Evolutionary conservation across 2,329 filamentous ascomycete species (phyloP).

Genomic region (Exophiala dermatitidis): DNA sequence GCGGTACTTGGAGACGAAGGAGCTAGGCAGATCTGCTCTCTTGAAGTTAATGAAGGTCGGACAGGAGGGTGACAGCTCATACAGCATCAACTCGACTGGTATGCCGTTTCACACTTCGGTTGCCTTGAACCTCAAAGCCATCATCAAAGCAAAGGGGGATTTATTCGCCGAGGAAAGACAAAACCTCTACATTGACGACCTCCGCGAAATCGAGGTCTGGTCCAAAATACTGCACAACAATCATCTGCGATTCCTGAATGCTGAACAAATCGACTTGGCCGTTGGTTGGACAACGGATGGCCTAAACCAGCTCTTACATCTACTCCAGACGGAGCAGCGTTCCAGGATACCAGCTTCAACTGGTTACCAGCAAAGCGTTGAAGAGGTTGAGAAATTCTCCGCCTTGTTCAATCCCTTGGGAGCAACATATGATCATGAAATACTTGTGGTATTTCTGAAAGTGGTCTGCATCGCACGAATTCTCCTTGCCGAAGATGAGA

Average conservation of each 20-base stretch:
- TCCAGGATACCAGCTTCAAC: not conserved
- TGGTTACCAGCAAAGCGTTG: not conserved
- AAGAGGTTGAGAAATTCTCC: not conserved
- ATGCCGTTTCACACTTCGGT: slow-evolving; percentile 26
- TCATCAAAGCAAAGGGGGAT: slow-evolving; percentile 42
- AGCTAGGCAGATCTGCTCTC: slow-evolving; percentile 28
- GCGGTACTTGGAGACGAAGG: slow-evolving; percentile 31
- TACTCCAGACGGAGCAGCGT: not conserved
- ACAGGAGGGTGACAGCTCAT: slow-evolving; percentile 38
- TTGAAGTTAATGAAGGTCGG: slow-evolving; percentile 23
- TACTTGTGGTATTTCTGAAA: slow-evolving; percentile 48
- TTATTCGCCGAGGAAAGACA: slow-evolving; percentile 87
- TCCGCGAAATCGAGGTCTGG: slow-evolving; percentile 68
- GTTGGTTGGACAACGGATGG: slow-evolving; percentile 47
- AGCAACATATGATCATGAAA: slow-evolving; percentile 61
- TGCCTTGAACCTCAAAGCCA: slow-evolving; percentile 4
- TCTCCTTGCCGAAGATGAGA: slow-evolving; percentile 26
- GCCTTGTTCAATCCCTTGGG: slow-evolving; percentile 45
- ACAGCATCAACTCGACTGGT: slow-evolving; percentile 38
- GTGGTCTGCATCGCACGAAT: slow-evolving; percentile 35
- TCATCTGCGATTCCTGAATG: not conserved
- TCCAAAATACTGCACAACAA: slow-evolving; percentile 40
- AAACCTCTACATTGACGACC: slow-evolving; percentile 85
- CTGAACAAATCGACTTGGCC: slow-evolving; percentile 17
- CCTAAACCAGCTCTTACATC: slow-evolving; percentile 30